phyloP scores from a whole-genome alignment of 83 land plant genomes.

The Picea abies region DNA sequence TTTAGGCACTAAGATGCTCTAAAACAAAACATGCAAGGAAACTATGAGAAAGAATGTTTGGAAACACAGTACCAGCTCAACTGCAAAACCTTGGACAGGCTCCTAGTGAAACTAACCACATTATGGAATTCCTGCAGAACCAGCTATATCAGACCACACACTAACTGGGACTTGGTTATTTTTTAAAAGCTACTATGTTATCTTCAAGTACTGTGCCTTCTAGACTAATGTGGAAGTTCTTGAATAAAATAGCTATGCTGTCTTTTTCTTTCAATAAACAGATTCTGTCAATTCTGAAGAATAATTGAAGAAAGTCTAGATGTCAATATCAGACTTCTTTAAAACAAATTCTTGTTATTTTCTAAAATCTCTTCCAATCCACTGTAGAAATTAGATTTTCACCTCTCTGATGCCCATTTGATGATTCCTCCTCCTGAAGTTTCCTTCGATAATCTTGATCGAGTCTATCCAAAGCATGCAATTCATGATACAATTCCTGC shows the following conservation, averaged over 20 bases:
- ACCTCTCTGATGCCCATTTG: constrained; percentile 61
- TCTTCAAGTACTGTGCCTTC: not conserved
- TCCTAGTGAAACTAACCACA: not conserved
- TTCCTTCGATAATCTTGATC: constrained; percentile 81
- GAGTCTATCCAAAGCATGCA: constrained; percentile 88
- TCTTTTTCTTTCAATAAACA: not conserved
- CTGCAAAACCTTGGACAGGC: not conserved
- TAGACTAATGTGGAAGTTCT: not conserved
- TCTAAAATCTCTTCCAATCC: not conserved
- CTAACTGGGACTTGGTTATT: not conserved
- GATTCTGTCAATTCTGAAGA: not conserved
- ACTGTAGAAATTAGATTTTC: not conserved
- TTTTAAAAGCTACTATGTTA: not conserved
- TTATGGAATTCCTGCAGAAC: not conserved
- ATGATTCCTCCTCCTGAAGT: constrained; percentile 76
- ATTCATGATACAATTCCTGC: constrained; percentile 96
- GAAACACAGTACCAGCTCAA: not conserved
- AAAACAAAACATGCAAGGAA: no score
- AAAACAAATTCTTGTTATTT: not conserved
- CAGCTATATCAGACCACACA: not conserved
- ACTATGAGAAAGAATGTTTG: no score
- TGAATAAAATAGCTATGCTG: not conserved
- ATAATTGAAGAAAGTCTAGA: not conserved
- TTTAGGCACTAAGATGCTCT: no score
- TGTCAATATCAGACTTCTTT: not conserved